These are phyloP conservation scores for Synchytrium microbalum DNA, from an alignment of 371 early-diverging fungal species.

Conservation along the genomic window DNA sequence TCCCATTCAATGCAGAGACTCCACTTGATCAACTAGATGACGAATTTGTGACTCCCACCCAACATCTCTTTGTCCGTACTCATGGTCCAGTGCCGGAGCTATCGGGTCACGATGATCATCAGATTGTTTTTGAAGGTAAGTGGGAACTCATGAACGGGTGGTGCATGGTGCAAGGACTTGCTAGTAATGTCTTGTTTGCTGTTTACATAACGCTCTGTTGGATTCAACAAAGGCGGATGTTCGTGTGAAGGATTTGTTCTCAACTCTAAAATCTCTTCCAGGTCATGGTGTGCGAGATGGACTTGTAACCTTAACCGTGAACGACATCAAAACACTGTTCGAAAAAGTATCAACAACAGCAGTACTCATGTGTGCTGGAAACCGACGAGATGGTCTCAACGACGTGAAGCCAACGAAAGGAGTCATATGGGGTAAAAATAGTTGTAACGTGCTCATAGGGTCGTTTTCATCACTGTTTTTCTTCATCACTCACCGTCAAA, in stretches of 20 bases:
- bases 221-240: too few relatives aligned
- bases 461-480: too few relatives aligned
- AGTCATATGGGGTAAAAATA: conserved; percentile 73
- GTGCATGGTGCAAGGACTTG: too few relatives aligned
- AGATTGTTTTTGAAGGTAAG: conserved; percentile 1
- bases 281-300: background rate
- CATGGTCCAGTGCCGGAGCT: conserved; percentile 76
- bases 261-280: background rate
- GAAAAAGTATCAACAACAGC: conserved; percentile 43
- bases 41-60: conserved; percentile 31
- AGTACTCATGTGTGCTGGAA: conserved; percentile 72
- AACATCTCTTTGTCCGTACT: conserved; percentile 52
- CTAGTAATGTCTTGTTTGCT: too few relatives aligned
- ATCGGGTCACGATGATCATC: conserved; percentile 23
- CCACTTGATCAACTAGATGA: conserved; percentile 14
- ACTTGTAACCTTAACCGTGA: conserved; percentile 34
- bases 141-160: too few relatives aligned
- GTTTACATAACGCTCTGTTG: too few relatives aligned
- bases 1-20: conserved; percentile 41
- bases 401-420: conserved; percentile 62
- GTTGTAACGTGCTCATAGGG: too few relatives aligned
- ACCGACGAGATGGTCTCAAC: conserved; percentile 72
- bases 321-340: conserved; percentile 43
- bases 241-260: too few relatives aligned
- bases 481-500: too few relatives aligned